phyloP scores from a whole-genome alignment of 2,329 filamentous ascomycete genomes.

The Aspergillus sp. region DNA sequence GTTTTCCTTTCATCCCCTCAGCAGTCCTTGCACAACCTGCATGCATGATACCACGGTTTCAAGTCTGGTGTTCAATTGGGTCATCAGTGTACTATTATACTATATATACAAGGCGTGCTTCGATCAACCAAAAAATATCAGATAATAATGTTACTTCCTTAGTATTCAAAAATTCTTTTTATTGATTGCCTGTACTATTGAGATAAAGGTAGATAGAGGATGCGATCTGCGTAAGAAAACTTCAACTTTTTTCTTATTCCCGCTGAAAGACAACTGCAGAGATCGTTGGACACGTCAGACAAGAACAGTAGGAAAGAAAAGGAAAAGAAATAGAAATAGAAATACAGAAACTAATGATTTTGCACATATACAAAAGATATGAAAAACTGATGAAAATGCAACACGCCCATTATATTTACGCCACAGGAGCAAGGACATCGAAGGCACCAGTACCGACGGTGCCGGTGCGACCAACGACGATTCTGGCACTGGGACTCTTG shows the following conservation, averaged over 20 bases:
- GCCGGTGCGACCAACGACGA: constrained; percentile 82
- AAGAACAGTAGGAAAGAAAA: constrained; percentile 9
- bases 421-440: constrained; percentile 70
- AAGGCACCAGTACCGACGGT: constrained; percentile 88
- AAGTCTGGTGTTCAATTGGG: constrained; percentile 22
- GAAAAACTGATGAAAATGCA: constrained; percentile 16
- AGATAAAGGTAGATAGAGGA: constrained; percentile 18
- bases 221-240: constrained; percentile 35
- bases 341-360: constrained; percentile 2
- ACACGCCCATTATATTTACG: constrained; percentile 29
- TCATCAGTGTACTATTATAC: constrained; percentile 8
- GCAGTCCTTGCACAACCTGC: constrained; percentile 25
- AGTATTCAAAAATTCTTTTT: background rate
- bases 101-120: constrained; percentile 1
- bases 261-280: constrained; percentile 42
- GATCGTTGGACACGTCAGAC: constrained; percentile 39
- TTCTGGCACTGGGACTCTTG: constrained; percentile 78
- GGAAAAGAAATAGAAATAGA: background rate
- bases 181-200: constrained; percentile 16
- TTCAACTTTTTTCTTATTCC: constrained; percentile 36
- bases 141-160: background rate
- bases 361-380: background rate
- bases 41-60: constrained; percentile 27
- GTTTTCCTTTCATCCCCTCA: constrained; percentile 14
- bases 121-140: background rate